Evolutionary conservation across 23 red algal genomes (phyloP), one percentile per base, ranked within the genome.

Genomic region (Agarophyton chilense): DNA sequence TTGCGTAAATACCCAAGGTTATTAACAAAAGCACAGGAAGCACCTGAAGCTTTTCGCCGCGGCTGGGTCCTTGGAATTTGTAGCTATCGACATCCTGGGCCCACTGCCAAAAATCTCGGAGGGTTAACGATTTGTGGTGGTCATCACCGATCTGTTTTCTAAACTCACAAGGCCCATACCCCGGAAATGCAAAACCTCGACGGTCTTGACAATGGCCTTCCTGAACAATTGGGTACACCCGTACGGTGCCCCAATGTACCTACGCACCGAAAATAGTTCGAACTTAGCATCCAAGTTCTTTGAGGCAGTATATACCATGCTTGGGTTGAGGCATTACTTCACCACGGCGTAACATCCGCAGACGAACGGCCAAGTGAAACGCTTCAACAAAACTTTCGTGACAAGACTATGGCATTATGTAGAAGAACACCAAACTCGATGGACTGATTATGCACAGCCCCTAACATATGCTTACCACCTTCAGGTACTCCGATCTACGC

Each of bases 291-390:
- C 47, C 11, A 52, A 40, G 70, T 77, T 79, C 53, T 90, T 90
- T 38, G 36, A 55, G n/a, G 28, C 53, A 0, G 86, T 63, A 0
- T 65, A 47, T 66, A 29, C 17, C 22, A 25, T 79, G 2, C 25
- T 90, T 10, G 68, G 54, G 5, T 36, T 77, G 29, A 6, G 44
- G 29, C 44, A 46, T 34, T 41, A 52, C 29, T 90, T 79, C 72
- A 61, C 71, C 0, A 79, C 71, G 8, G 63, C 86, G 26, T 90
- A 90, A 28, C 86, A 90, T 41, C 86, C 45, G 8, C 68, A 44
- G 19, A 52, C 54, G 17, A 62, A 79, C 36, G 72, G 86, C 42
- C 72, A 78, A 25, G 52, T 90, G 10, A 72, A 79, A 46, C 22
- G 86, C 8, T 79, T 78, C 55, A 90, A 65, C 18, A 46, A 56